Base-by-base conservation (phyloP, 129 eudicot genomes). In the Artemisia annua region DNA sequence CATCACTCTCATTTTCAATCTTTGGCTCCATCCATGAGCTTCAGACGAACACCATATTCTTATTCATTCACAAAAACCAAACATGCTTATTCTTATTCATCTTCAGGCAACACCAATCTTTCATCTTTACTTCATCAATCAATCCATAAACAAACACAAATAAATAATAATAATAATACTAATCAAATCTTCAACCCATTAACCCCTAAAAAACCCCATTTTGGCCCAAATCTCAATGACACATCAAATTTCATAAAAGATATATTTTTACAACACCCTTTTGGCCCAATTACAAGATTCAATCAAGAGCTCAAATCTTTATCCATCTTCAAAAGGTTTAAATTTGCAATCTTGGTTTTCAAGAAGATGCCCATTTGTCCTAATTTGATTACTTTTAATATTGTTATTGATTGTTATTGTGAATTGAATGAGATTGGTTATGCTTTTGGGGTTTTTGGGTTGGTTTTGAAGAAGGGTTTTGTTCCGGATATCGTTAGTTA, bases 391-490 rank as follows among this genome's bases (percentile, higher is more conserved):
- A 78, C 87, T 14, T 28, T 85, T 13, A 79, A 79, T 26, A 85
- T 87, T 61, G 67, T 90, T 70, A 72, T 85, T 3, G 83, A 83
- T 70, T 85, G 91, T 60, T 85, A 63, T 55, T 85, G 97, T 61
- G 79, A 80, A 15, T 51, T 81, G 80, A 85, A 71, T 61, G 81
- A 51, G 68, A 71, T 82, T 2, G 78, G 32, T 65, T 70, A 63
- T 24, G 91, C 86, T 48, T 90, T 87, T 72, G 80, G 85, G 22
- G 66, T 85, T 48, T 39, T 87, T 68, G 83, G 86, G 16, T 58
- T 56, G 48, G 51, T 82, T 59, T 18, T 85, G n/a, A 85, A 83
- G 48, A 76, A 71, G 74, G 97, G 95, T 11, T 87, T 66, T 80
- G 69, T 14, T 50, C 89, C 89, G 5, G 69, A 78, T 76, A 73